A percentile compares a stretch with the other conserved stretches of the same genome.
phyloP scores from a whole-genome alignment of 1,139 yeast genomes.

The Suhomyces maxii region DNA sequence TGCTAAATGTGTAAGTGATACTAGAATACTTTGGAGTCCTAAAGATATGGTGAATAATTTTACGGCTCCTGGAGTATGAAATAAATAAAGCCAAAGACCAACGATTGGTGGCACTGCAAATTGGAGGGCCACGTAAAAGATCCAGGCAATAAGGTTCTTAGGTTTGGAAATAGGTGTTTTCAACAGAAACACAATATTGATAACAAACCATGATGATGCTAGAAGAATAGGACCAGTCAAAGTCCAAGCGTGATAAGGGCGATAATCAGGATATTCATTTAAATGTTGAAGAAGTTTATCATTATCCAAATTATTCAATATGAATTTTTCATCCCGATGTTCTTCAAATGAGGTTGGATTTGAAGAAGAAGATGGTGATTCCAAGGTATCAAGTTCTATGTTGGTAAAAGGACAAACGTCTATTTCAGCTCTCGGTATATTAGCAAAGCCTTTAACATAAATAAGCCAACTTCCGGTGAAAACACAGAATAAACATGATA shows the following conservation, averaged over 20 bases:
- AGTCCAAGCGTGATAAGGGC: constrained; percentile 12
- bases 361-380: constrained; percentile 1
- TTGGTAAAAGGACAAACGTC: neutral
- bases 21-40: constrained; percentile 16
- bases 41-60: constrained; percentile 13
- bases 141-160: constrained; percentile 16
- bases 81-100: constrained; percentile 16
- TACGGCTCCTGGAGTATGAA: constrained; percentile 19
- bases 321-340: neutral
- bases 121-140: constrained; percentile 17
- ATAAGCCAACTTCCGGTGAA: constrained; percentile 8
- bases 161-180: constrained; percentile 10
- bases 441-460: constrained; percentile 4
- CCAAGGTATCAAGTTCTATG: constrained; percentile 3
- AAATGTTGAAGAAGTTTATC: neutral
- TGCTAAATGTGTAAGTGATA: constrained; percentile 14
- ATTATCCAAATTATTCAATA: neutral
- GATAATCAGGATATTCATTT: constrained; percentile 1
- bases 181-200: constrained; percentile 11
- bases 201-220: constrained; percentile 13
- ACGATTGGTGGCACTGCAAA: constrained; percentile 15
- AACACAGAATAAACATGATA: constrained; percentile 7
- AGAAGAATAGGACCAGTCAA: constrained; percentile 15
- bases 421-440: neutral
- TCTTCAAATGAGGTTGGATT: neutral